Base-by-base conservation (phyloP, 371 early-diverging fungal genomes). In the Mucor saturninus region DNA sequence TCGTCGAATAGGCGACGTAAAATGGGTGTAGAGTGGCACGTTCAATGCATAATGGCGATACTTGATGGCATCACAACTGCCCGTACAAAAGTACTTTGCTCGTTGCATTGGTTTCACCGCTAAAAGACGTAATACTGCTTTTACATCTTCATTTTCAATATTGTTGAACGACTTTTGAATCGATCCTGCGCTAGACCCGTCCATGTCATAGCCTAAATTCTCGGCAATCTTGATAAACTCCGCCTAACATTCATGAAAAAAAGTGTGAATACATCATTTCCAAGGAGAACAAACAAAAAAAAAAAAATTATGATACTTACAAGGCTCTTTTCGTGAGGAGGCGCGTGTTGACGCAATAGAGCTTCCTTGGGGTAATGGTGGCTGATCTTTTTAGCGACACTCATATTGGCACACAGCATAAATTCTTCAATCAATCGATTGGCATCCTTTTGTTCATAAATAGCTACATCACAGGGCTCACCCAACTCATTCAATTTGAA, bases 321-420 rank as follows among this genome's bases (percentile, higher is more conserved):
- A 64, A 94, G 69, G 4, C 85, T 75, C 58, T 84, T 84, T 54
- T 87, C 83, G 50, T 87, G 75, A 11, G 96, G 96, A 5, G 90
- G 83, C 21, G 81, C 77, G 67, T 98, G 98, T 3, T 90, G 84
- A 51, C 98, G 92, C 37, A 99, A 83, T 64, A 99, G 77, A 1
- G 99, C 94, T 46, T 90, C 87, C 21, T 95, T 93, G 0, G 98
- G 98, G 77, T 92, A 96, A 55, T 84, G 73, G 35, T 85, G 76
- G 64, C 86, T 86, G 37, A 99, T 96, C 68, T 93, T 91, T 67
- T 89, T 83, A 1, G 99, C 99, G 0, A 99, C 99, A 58, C 91
- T 91, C 69, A 97, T 96, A 73, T 99, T 99, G 42, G 99, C 99
- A 21, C 98, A 86, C 53, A 99, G 80, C 99, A 99, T 99, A 68